Evolutionary conservation across 495 filamentous ascomycete genomes (phyloP).

Genomic region (Neurospora sp.): DNA sequence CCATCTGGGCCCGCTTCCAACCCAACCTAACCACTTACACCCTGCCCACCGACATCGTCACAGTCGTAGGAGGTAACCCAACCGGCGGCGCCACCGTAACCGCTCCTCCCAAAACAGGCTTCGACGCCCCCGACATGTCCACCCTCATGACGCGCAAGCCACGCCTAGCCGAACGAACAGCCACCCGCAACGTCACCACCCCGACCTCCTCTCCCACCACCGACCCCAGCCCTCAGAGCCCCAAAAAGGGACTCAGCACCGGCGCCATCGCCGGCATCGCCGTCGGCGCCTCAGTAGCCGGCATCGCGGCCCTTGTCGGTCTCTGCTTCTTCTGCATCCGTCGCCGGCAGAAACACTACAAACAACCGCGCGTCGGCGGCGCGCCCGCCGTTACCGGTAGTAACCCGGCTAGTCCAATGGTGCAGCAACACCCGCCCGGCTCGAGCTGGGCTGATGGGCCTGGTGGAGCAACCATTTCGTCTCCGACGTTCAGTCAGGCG

Average conservation of each 20-base stretch:
- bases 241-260: neutral
- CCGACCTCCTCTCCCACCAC: neutral
- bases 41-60: slow-evolving; percentile 6
- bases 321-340: slow-evolving; percentile 10
- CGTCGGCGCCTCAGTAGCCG: neutral
- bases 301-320: neutral
- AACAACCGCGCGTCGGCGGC: neutral
- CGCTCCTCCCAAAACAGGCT: slow-evolving; percentile 5
- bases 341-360: slow-evolving; percentile 3
- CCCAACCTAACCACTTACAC: slow-evolving; percentile 12
- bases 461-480: neutral
- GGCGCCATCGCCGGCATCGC: slow-evolving; percentile 13
- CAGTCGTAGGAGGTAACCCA: slow-evolving; percentile 2
- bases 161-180: neutral
- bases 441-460: neutral
- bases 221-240: no score
- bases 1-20: slow-evolving; percentile 7
- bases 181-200: slow-evolving; percentile 5
- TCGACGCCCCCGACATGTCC: slow-evolving; percentile 5
- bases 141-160: slow-evolving; percentile 12
- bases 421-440: neutral
- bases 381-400: neutral
- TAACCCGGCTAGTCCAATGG: neutral
- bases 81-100: slow-evolving; percentile 7
- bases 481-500: neutral